Base-by-base conservation (phyloP, 1,284 basidiomycete genomes). In the Sporisorium reilianum region DNA sequence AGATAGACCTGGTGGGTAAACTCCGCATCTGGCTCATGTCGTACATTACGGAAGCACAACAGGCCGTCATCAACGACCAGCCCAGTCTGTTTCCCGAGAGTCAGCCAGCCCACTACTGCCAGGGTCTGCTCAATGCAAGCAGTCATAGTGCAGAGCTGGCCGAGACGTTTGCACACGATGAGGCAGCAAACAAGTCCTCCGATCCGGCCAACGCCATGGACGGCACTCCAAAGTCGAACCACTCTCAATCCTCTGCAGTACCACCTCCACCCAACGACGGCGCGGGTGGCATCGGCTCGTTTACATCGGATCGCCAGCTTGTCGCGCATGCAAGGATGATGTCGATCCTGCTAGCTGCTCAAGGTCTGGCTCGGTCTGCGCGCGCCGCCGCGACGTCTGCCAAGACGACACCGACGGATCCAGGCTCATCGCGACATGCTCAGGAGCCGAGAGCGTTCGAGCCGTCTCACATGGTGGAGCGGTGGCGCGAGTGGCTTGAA, bases 11-110 rank as follows among this genome's bases (percentile, higher is more conserved):
- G 18, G 72, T 78, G 1, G 75, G 75, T 48, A 79, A 79, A 32
- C 50, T 79, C 5, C 64, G 80, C 25, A 78, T 82, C 55, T 80
- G 79, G 77, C 65, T 82, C 32, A 79, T 74, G 72, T 77, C 77
- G 22, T 82, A 79, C 57, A 59, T 75, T 40, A 71, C 79, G 7
- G 80, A 82, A 61, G 78, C 72, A 12, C 77, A 79, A 32, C 79
- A 80, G 44, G 68, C 73, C n/a, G 71, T 77, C 49, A 74, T 81
- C 54, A 59, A 74, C 32, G 71, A 80, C 46, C 60, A 69, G 46
- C 70, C 74, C 1, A 69, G 63, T 38, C 41, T 80, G 28, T 69
- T 74, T 22, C 77, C 80, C 5, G 69, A 60, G 9, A 58, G 56
- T 50, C 52, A 60, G 11, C 78, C 80, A 0, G 58, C 67, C 8